Evolutionary conservation across 1,284 basidiomycete genomes (phyloP).

Genomic region (Trametes sp.): DNA sequence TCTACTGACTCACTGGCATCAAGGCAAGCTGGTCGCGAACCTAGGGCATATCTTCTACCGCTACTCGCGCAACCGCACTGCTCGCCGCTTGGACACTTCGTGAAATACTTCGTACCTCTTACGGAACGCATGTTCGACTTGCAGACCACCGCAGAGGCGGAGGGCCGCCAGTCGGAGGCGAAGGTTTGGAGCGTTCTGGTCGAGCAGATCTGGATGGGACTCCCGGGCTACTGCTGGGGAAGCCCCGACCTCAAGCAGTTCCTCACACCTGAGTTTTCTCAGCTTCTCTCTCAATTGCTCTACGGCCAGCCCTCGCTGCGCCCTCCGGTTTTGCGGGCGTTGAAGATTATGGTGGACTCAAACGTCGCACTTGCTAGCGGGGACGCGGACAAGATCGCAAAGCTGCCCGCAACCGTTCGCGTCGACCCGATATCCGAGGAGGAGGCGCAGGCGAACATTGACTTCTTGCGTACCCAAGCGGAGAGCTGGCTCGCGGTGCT

Average conservation of each 20-base stretch:
- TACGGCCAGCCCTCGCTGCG: slow-evolving; percentile 90
- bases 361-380: slow-evolving; percentile 58
- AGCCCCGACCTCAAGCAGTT: slow-evolving; percentile 71
- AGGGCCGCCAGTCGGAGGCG: slow-evolving; percentile 80
- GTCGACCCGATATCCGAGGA: slow-evolving; percentile 52
- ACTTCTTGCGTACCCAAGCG: slow-evolving; percentile 79
- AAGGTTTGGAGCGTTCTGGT: slow-evolving; percentile 96
- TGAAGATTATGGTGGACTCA: slow-evolving; percentile 84
- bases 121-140: slow-evolving; percentile 94
- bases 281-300: slow-evolving; percentile 90
- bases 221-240: slow-evolving; percentile 83
- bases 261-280: slow-evolving; percentile 78
- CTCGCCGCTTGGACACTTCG: slow-evolving; percentile 85
- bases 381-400: slow-evolving; percentile 37
- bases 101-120: slow-evolving; percentile 90
- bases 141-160: slow-evolving; percentile 78
- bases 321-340: slow-evolving; percentile 81
- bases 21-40: slow-evolving; percentile 69
- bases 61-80: slow-evolving; percentile 87
- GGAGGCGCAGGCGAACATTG: slow-evolving; percentile 75
- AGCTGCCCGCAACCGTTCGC: slow-evolving; percentile 44
- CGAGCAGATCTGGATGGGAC: slow-evolving; percentile 92
- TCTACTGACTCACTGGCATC: slow-evolving; percentile 2
- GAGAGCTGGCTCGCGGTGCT: slow-evolving; percentile 95
- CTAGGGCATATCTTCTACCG: slow-evolving; percentile 92